Base-by-base conservation (phyloP, 225 moss, liverwort and hornwort species). In the Polytrichum formosum region DNA sequence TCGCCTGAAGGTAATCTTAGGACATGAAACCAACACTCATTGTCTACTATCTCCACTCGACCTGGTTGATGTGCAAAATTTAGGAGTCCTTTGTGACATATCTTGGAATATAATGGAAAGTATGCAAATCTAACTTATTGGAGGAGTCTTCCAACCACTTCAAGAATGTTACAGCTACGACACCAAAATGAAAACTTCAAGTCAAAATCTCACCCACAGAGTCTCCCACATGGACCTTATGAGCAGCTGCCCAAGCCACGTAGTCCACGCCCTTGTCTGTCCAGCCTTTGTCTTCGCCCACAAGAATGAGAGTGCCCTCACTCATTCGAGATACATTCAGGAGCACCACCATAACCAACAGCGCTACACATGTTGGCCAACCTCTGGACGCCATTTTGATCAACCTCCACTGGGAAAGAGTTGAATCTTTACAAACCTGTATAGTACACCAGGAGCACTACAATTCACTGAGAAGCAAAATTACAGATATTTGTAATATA, bases 241-340 rank as follows among this genome's bases (percentile, higher is more conserved):
- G 55, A 35, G 81, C 82, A 5, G 0, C n/a, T 18, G 17, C 31
- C 85, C 85, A 85, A 6, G 74, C 0, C 7, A 70, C 85, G 53
- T 85, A 82, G 64, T 82, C 22, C 18, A 82, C 76, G 28, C 69
- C 72, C n/a, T 70, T 79, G 58, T 58, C 23, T 16, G 71, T 85
- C 85, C 85, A 85, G 5, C 85, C 85, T 6, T 7, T 58, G 0
- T 6, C 1, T 6, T 74, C 81, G 0, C 85, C 85, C 1, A 85
- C 33, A 17, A 79, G 0, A 7, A 82, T 69, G 46, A 30, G 63
- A 4, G 62, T 1, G 56, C 81, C 28, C 28, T 79, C 76, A 10
- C 46, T 46, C 46, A 56, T 54, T 1, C 27, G 35, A 18, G 25
- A 6, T 6, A 26, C 65, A 1, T 61, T 53, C 59, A 65, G 1